These are phyloP conservation scores for Castanea sativa DNA, from an alignment of 306 rosid species.

Conservation along the genomic window DNA sequence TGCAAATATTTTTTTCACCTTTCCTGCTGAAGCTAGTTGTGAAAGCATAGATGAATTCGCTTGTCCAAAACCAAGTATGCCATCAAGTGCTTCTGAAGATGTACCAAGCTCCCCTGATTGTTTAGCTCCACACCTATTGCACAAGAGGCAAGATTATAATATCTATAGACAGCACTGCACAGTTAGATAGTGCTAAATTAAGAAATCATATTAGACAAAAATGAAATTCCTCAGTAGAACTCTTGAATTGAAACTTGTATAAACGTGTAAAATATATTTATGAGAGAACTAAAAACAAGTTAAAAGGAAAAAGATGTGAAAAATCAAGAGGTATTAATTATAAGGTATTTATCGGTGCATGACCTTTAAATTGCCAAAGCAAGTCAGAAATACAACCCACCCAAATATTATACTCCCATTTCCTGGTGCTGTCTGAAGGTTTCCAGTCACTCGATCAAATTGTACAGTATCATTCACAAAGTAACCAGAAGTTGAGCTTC, in stretches of 20 bases:
- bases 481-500: slow-evolving; percentile 72
- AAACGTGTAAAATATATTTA: background rate
- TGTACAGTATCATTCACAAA: slow-evolving; percentile 65
- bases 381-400: slow-evolving; percentile 43
- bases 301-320: background rate
- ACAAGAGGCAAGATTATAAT: slow-evolving; percentile 15
- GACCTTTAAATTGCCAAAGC: too few relatives aligned
- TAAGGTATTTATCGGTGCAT: background rate
- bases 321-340: background rate
- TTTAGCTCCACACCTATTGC: slow-evolving; percentile 67
- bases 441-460: slow-evolving; percentile 47
- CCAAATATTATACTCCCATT: slow-evolving; percentile 66
- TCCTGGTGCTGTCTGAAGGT: slow-evolving; percentile 31
- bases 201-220: background rate
- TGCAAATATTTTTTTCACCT: slow-evolving; percentile 71
- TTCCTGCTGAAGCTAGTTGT: slow-evolving; percentile 81
- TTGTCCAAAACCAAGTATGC: slow-evolving; percentile 95
- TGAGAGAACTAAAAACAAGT: background rate
- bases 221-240: background rate
- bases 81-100: slow-evolving; percentile 60
- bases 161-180: background rate
- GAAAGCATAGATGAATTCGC: slow-evolving; percentile 82
- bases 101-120: slow-evolving; percentile 61
- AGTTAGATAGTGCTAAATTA: background rate
- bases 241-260: background rate